Evolutionary conservation across 306 rosid species (phyloP).

Genomic region (Cucumis melo): DNA sequence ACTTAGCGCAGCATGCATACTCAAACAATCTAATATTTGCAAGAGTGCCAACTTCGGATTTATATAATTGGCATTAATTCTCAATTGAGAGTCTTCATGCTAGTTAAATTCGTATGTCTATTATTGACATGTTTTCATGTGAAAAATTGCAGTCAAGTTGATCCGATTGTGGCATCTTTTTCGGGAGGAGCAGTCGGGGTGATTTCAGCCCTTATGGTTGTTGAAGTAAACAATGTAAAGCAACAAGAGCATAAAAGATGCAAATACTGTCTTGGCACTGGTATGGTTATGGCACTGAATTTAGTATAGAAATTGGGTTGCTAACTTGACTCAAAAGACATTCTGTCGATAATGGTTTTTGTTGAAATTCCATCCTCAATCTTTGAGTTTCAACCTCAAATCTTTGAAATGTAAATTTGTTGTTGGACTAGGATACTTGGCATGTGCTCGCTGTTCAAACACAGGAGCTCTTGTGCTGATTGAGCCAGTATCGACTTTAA

Average conservation of each 20-base stretch:
- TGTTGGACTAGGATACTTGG: slow-evolving; percentile 57
- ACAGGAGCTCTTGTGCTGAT: slow-evolving; percentile 60
- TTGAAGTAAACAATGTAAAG: slow-evolving; percentile 89
- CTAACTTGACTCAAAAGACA: neutral
- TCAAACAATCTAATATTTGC: neutral
- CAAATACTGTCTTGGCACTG: slow-evolving; percentile 95
- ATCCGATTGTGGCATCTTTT: slow-evolving; percentile 96
- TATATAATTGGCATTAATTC: neutral
- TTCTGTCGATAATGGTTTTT: neutral
- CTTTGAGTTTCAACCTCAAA: neutral
- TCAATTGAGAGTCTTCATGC: neutral
- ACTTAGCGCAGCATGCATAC: neutral
- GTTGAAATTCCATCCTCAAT: neutral
- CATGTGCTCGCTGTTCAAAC: slow-evolving; percentile 92
- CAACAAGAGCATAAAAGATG: slow-evolving; percentile 95
- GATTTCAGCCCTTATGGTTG: slow-evolving; percentile 90
- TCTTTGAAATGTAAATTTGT: neutral
- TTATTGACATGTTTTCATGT: neutral
- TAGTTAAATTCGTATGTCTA: neutral
- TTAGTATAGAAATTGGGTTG: neutral
- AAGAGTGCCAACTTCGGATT: neutral
- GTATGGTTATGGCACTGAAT: slow-evolving; percentile 23
- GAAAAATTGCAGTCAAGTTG: slow-evolving; percentile 59
- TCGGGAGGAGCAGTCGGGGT: slow-evolving; percentile 99
- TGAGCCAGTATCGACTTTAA: slow-evolving; percentile 45